These are phyloP conservation scores for Candida suzukii DNA, from an alignment of 805 yeast genomes.

Conservation along the genomic window DNA sequence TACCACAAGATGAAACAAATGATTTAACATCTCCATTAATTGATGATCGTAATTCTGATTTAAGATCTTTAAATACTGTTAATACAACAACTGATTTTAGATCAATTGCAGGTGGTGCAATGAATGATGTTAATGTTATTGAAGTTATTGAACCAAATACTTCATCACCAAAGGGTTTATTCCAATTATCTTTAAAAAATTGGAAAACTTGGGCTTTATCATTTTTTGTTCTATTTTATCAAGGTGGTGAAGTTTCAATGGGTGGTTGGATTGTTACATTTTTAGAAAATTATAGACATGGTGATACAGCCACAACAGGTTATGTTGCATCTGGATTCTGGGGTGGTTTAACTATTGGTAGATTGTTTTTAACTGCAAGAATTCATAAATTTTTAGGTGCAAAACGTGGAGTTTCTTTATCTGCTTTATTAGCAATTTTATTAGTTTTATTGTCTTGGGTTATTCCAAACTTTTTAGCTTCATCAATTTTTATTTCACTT, in stretches of 20 bases:
- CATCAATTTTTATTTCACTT: conserved; percentile 39
- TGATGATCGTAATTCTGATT: conserved; percentile 7
- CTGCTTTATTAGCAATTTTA: conserved; percentile 27
- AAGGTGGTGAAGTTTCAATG: conserved; percentile 63
- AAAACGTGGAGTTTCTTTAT: conserved; percentile 34
- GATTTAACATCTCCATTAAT: conserved; percentile 6
- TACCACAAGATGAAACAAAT: too few relatives aligned
- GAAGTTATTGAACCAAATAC: conserved; percentile 12
- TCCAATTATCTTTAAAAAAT: conserved; percentile 33
- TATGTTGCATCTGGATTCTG: conserved; percentile 65
- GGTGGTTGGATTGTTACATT: conserved; percentile 71
- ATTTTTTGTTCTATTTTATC: conserved; percentile 49
- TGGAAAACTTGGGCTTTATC: conserved; percentile 42
- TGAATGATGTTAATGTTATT: neutral
- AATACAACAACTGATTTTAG: too few relatives aligned
- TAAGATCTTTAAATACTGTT: conserved; percentile 6
- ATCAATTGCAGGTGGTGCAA: neutral
- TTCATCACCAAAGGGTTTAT: conserved; percentile 22
- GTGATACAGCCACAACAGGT: conserved; percentile 41
- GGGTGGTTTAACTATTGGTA: conserved; percentile 63
- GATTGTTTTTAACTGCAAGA: conserved; percentile 41
- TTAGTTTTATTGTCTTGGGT: conserved; percentile 42
- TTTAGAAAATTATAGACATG: conserved; percentile 46
- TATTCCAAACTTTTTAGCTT: conserved; percentile 34
- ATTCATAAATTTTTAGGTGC: conserved; percentile 35